Conservation (phyloP, 2,329 filamentous ascomycete species). For the Kalaharituber pfeilii region DNA sequence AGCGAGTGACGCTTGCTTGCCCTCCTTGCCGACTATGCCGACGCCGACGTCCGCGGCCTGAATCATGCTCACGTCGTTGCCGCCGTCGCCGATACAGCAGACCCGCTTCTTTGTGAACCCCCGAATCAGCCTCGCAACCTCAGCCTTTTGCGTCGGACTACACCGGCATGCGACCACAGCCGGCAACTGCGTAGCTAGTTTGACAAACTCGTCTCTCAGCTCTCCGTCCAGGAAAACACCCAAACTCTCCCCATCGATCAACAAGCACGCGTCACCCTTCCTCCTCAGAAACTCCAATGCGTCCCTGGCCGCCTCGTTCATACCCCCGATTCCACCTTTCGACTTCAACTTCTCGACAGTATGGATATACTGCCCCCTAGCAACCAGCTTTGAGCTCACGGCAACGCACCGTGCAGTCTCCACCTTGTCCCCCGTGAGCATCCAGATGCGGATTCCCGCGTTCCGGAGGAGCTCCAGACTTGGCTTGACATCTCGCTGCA, state of each 20-base stretch:
- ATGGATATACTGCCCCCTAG: slow-evolving; percentile 86
- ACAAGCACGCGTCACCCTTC: slow-evolving; percentile 65
- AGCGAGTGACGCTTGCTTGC: slow-evolving; percentile 79
- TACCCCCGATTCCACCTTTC: neutral
- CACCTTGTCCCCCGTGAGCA: slow-evolving; percentile 97
- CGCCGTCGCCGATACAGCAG: slow-evolving; percentile 93
- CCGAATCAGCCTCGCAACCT: slow-evolving; percentile 78
- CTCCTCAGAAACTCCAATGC: slow-evolving; percentile 74
- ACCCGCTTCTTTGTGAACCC: slow-evolving; percentile 85
- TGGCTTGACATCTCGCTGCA: slow-evolving; percentile 89
- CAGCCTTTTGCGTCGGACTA: slow-evolving; percentile 91
- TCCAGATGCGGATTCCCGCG: slow-evolving; percentile 98
- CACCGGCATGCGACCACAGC: slow-evolving; percentile 92
- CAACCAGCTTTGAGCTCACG: slow-evolving; percentile 83
- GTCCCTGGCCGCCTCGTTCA: slow-evolving; percentile 73
- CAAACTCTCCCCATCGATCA: slow-evolving; percentile 89
- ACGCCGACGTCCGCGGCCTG: slow-evolving; percentile 96
- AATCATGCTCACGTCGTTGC: slow-evolving; percentile 98
- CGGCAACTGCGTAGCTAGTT: slow-evolving; percentile 68
- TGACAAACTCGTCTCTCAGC: slow-evolving; percentile 72
- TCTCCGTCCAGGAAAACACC: slow-evolving; percentile 57
- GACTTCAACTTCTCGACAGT: slow-evolving; percentile 54
- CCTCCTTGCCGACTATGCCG: slow-evolving; percentile 95
- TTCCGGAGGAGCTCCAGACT: slow-evolving; percentile 89
- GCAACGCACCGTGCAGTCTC: slow-evolving; percentile 95